phyloP scores from a whole-genome alignment of 257 asterid species.

The Solanum appendiculatum region DNA sequence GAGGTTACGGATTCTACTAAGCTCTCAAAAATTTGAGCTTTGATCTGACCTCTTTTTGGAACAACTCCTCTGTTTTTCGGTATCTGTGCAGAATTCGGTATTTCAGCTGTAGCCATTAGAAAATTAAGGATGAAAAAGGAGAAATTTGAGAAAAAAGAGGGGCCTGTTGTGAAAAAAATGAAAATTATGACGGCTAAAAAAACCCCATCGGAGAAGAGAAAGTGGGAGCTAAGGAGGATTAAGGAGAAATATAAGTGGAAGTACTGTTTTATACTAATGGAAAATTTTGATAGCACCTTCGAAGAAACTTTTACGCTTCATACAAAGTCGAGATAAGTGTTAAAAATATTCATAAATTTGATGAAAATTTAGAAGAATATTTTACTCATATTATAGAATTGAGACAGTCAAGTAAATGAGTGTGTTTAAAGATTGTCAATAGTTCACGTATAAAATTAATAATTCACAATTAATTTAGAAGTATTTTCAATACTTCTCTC shows the following conservation, averaged over 20 bases:
- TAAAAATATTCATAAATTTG: too few species aligned
- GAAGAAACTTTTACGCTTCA: neutral
- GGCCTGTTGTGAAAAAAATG: neutral
- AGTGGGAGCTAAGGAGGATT: neutral
- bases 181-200: neutral
- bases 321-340: too few species aligned
- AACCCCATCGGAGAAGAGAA: neutral
- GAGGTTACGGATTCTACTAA: conserved; percentile 23
- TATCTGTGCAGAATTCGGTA: conserved; percentile 1
- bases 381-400: too few species aligned
- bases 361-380: too few species aligned
- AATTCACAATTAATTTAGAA: too few species aligned
- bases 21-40: conserved; percentile 47
- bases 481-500: too few species aligned
- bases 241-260: neutral
- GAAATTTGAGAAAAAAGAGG: neutral
- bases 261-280: neutral
- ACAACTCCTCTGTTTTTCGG: neutral
- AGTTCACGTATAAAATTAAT: too few species aligned
- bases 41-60: conserved; percentile 47
- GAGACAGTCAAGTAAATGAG: too few species aligned
- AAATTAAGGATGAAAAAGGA: neutral
- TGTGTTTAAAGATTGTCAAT: too few species aligned
- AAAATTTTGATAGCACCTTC: neutral
- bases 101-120: conserved; percentile 9